phyloP scores from a whole-genome alignment of 306 rosid genomes.

The Nissolia schottii region DNA sequence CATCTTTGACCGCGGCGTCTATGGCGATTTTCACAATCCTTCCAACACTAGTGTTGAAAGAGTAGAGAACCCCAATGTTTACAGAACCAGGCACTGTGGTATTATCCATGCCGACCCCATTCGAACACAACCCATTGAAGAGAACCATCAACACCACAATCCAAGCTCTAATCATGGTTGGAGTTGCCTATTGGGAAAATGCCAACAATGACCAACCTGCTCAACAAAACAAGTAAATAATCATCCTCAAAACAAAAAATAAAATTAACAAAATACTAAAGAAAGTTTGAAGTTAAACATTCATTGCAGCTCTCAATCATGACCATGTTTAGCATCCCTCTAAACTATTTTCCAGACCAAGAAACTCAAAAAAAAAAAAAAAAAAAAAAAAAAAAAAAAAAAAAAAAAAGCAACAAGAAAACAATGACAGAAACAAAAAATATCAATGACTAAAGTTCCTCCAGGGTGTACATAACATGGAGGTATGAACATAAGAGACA shows the following conservation, averaged over 20 bases:
- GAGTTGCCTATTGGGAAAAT: constrained; percentile 9
- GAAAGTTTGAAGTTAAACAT: neutral
- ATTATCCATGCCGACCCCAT: constrained; percentile 41
- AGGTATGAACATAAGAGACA: too few species aligned
- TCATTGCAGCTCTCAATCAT: too few species aligned
- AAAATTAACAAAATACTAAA: neutral
- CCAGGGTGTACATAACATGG: too few species aligned
- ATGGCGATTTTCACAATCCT: constrained; percentile 69
- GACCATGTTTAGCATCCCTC: too few species aligned
- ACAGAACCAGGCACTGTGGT: constrained; percentile 55
- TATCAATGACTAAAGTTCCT: too few species aligned
- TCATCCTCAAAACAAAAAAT: neutral
- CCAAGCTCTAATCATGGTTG: constrained; percentile 50
- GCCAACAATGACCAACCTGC: constrained; percentile 32
- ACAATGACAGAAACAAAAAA: too few species aligned
- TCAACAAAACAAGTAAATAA: constrained; percentile 21
- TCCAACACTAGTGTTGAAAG: constrained; percentile 56
- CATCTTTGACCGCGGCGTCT: constrained; percentile 64
- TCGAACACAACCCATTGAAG: constrained; percentile 42
- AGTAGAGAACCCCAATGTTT: constrained; percentile 65
- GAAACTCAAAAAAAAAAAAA: too few species aligned
- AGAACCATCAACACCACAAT: constrained; percentile 40
- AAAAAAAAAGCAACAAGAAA: too few species aligned
- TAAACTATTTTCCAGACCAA: too few species aligned
- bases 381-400: too few species aligned